These are phyloP conservation scores for Leccinum imitatum DNA, from an alignment of 768 basidiomycete species.

Conservation along the genomic window DNA sequence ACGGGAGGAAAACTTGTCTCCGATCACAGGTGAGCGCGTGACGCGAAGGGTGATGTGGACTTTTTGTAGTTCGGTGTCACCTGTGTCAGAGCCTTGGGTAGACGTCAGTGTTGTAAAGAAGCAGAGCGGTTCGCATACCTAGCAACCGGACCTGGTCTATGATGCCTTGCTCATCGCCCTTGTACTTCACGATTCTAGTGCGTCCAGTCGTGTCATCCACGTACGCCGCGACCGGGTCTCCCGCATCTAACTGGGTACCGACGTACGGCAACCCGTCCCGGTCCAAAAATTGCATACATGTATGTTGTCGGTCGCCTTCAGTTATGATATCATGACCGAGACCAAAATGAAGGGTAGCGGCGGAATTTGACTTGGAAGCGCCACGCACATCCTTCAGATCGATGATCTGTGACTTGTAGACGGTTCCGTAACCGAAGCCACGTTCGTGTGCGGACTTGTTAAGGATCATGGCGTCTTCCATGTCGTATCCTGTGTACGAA, in stretches of 20 bases:
- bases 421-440: constrained; percentile 93
- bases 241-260: constrained; percentile 65
- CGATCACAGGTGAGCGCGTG: constrained; percentile 93
- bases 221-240: constrained; percentile 85
- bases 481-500: constrained; percentile 99
- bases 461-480: constrained; percentile 99
- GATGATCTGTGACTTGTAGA: constrained; percentile 92
- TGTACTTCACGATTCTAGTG: constrained; percentile 91
- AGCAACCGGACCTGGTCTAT: constrained; percentile 90
- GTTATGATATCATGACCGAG: constrained; percentile 71
- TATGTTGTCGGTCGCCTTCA: constrained; percentile 45
- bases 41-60: constrained; percentile 92
- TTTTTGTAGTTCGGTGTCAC: constrained; percentile 88
- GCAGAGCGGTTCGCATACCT: constrained; percentile 45
- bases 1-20: constrained; percentile 98
- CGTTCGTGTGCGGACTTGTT: constrained; percentile 99
- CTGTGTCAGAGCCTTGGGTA: constrained; percentile 74
- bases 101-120: constrained; percentile 1
- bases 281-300: constrained; percentile 59
- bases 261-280: constrained; percentile 82
- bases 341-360: constrained; percentile 87
- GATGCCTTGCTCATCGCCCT: constrained; percentile 90
- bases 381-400: constrained; percentile 84
- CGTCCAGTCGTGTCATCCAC: constrained; percentile 80
- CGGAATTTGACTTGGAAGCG: constrained; percentile 51